A percentile compares a stretch with the other conserved stretches of the same genome.
These are phyloP conservation scores for Lindgomyces ingoldianus DNA, from an alignment of 495 filamentous ascomycete species.

Conservation along the genomic window DNA sequence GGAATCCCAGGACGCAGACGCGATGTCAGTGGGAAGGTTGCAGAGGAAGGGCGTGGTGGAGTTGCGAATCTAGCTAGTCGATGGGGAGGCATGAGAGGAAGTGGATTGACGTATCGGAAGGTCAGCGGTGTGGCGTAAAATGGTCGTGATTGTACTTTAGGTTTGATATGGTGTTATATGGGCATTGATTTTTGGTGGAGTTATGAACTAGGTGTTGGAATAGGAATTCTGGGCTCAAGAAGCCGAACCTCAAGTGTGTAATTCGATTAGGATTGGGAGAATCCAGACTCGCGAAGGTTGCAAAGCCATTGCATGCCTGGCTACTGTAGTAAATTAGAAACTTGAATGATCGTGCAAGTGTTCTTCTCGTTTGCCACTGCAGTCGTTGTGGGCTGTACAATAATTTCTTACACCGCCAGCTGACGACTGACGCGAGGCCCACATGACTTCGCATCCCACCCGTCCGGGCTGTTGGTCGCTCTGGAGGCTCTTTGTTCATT, in stretches of 20 bases:
- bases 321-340: too few species aligned
- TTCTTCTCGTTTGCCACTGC: neutral
- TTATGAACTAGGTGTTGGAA: neutral
- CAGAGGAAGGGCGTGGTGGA: slow-evolving; percentile 75
- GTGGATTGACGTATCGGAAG: slow-evolving; percentile 31
- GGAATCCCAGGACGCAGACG: slow-evolving; percentile 46
- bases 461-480: neutral
- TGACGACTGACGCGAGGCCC: neutral
- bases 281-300: too few species aligned
- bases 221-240: neutral
- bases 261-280: too few species aligned
- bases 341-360: neutral
- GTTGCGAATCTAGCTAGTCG: slow-evolving; percentile 16
- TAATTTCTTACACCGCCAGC: neutral
- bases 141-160: neutral
- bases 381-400: neutral
- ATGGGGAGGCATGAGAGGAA: slow-evolving; percentile 20
- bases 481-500: slow-evolving; percentile 1
- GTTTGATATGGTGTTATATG: slow-evolving; percentile 19
- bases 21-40: slow-evolving; percentile 81
- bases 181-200: neutral
- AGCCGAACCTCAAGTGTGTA: neutral
- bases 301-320: too few species aligned
- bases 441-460: neutral
- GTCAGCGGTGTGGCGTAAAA: slow-evolving; percentile 34